Base-by-base conservation (phyloP, 2,329 filamentous ascomycete species). In the Aureobasidium vineae region DNA sequence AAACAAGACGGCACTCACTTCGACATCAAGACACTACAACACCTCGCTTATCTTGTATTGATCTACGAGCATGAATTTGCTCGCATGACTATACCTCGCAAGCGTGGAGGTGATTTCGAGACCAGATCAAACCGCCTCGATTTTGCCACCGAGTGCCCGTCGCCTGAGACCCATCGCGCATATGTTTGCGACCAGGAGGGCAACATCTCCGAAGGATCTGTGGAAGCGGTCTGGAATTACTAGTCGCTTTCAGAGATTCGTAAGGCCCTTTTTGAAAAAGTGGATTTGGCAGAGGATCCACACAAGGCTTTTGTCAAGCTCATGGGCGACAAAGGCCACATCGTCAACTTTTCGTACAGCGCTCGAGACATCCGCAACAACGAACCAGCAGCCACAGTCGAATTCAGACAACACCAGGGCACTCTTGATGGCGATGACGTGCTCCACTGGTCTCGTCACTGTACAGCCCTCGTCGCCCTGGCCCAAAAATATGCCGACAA, bases 31-130 rank as follows among this genome's bases (percentile, higher is more conserved):
- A 68, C 68, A 1, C 64, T 73, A 10, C 70, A 72, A 33, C 66
- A 72, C 45, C 68, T 73, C 7, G 70, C 70, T 3, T 70, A 70
- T 52, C 64, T 73, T 5, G 38, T 68, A 2, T 47, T 71, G 5
- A 68, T 72, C 11, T 73, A 71, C 65, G 70, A 72, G 54, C 56
- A 68, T 33, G 50, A 69, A 38, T 65, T 72, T 31, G 47, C 54
- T n/a, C 69, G 70, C 64, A 67, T 60, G 8, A 7, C 43, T 1
- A n/a, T 45, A n/a, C 70, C 71, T 5, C 67, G 64, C 36, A 61
- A 53, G 3, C 68, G 68, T 40, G 66, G 54, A 15, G 21, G 47
- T 21, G 65, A 66, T 49, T 57, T 57, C 16, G 68, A 69, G 49
- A 54, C 67, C 19, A 64, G 53, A 13, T 63, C 67, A 53, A 68